Evolutionary conservation across 495 filamentous ascomycete genomes (phyloP).

Genomic region (Aspergillus campestris): DNA sequence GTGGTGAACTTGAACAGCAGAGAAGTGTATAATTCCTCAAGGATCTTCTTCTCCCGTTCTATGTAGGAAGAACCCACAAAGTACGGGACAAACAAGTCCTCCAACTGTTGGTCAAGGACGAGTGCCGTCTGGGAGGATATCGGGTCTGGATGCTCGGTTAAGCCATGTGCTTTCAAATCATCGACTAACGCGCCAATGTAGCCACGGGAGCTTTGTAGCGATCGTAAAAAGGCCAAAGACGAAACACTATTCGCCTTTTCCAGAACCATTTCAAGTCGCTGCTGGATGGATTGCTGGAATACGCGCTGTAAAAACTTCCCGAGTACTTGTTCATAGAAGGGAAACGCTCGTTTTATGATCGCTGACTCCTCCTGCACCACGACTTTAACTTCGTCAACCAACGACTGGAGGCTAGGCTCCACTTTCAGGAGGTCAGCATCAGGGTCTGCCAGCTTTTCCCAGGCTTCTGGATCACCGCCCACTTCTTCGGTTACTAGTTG

Average conservation of each 20-base stretch:
- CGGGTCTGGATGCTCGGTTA: conserved; percentile 90
- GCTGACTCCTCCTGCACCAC: conserved; percentile 96
- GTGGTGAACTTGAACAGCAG: conserved; percentile 91
- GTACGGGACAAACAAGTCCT: conserved; percentile 94
- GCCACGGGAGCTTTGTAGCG: conserved; percentile 77
- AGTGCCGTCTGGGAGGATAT: conserved; percentile 80
- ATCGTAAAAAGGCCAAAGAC: conserved; percentile 83
- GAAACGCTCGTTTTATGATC: conserved; percentile 92
- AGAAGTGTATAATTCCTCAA: conserved; percentile 90
- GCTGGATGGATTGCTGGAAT: conserved; percentile 96
- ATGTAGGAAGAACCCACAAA: conserved; percentile 92
- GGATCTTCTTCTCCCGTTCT: conserved; percentile 78
- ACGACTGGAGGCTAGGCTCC: conserved; percentile 82
- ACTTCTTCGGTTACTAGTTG: conserved; percentile 89
- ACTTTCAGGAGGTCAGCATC: conserved; percentile 85
- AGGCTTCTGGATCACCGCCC: conserved; percentile 67
- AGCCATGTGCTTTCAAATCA: conserved; percentile 85
- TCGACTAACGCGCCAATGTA: conserved; percentile 83
- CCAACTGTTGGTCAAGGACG: conserved; percentile 87
- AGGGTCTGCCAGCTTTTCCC: conserved; percentile 89
- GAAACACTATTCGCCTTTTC: conserved; percentile 88
- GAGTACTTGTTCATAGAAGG: conserved; percentile 90
- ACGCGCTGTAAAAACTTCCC: conserved; percentile 87
- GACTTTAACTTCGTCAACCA: conserved; percentile 87
- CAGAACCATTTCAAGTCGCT: conserved; percentile 90